Percentiles rank a stretch among this genome's conserved stretches.
Conservation (phyloP, 108 stramenopile genomes). For the Nitzschia sp. region DNA sequence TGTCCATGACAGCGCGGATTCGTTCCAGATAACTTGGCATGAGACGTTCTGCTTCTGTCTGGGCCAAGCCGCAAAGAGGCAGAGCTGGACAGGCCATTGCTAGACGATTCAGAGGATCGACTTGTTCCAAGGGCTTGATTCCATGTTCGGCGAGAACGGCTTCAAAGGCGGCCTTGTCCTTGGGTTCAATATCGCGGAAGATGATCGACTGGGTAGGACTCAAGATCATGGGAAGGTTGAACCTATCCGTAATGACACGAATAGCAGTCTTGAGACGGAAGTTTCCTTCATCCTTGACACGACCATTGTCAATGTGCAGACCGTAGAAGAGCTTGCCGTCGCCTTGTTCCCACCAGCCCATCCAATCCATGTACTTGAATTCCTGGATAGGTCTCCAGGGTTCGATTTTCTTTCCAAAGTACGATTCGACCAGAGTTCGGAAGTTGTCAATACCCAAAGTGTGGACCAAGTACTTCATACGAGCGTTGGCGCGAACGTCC, state of each 20-base stretch:
- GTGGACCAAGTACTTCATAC: conserved; percentile 99
- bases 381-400: conserved; percentile 81
- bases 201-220: conserved; percentile 95
- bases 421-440: conserved; percentile 88
- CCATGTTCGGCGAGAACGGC: conserved; percentile 83
- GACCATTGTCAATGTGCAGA: conserved; percentile 94
- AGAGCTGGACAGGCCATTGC: conserved; percentile 98
- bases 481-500: conserved; percentile 96
- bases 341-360: conserved; percentile 99
- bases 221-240: conserved; percentile 85
- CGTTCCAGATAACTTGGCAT: conserved; percentile 91
- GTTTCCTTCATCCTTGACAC: conserved; percentile 92
- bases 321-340: conserved; percentile 96
- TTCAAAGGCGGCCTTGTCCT: conserved; percentile 87
- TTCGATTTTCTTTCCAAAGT: conserved; percentile 87
- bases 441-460: conserved; percentile 95
- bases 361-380: conserved; percentile 97
- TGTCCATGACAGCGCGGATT: conserved; percentile 80
- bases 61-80: conserved; percentile 96
- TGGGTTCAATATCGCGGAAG: conserved; percentile 86
- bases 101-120: conserved; percentile 80
- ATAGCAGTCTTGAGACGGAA: conserved; percentile 90
- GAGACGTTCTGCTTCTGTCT: conserved; percentile 95
- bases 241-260: conserved; percentile 88
- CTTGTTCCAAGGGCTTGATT: conserved; percentile 84